phyloP scores from a whole-genome alignment of 2,329 filamentous ascomycete genomes.

The Chlorencoelia australis region DNA sequence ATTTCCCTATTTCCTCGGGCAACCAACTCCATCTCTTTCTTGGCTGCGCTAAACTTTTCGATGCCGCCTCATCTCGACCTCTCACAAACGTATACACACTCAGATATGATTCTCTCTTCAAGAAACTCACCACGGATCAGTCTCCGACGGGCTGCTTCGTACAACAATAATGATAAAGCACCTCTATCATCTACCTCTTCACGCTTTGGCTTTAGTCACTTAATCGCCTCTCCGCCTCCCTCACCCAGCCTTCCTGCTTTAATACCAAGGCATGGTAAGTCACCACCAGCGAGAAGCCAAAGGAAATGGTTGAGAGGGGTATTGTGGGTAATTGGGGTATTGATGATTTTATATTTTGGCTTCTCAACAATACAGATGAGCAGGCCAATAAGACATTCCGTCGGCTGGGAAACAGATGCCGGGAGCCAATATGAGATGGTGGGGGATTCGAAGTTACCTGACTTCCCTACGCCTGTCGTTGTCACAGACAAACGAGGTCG shows the following conservation, averaged over 20 bases:
- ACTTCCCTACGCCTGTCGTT: slow-evolving; percentile 63
- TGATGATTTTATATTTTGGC: slow-evolving; percentile 42
- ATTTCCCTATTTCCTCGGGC: slow-evolving; percentile 18
- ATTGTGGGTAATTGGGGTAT: slow-evolving; percentile 41
- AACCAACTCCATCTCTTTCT: slow-evolving; percentile 13
- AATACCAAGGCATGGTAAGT: slow-evolving; percentile 54
- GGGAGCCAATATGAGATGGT: slow-evolving; percentile 55
- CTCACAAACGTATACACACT: slow-evolving; percentile 29
- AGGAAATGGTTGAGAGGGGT: slow-evolving; percentile 27
- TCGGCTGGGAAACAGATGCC: slow-evolving; percentile 32
- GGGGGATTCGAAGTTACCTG: slow-evolving; percentile 53
- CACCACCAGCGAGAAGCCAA: slow-evolving; percentile 33
- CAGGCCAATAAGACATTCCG: slow-evolving; percentile 24
- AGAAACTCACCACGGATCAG: slow-evolving; percentile 41
- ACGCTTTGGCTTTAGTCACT: slow-evolving; percentile 55
- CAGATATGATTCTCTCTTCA: slow-evolving; percentile 29
- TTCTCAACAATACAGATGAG: slow-evolving; percentile 27
- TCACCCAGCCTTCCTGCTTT: slow-evolving; percentile 63
- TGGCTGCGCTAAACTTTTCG: slow-evolving; percentile 24
- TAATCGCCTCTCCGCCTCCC: slow-evolving; percentile 57
- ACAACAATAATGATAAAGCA: slow-evolving; percentile 41
- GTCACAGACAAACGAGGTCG: slow-evolving; percentile 54
- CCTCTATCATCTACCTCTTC: slow-evolving; percentile 51
- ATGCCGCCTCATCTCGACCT: slow-evolving; percentile 25
- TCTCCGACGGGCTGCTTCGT: slow-evolving; percentile 48